A percentile compares a stretch with the other conserved stretches of the same genome.
These are phyloP conservation scores for Coniferiporia weirii DNA, from an alignment of 1,284 basidiomycete genomes.

Conservation along the genomic window DNA sequence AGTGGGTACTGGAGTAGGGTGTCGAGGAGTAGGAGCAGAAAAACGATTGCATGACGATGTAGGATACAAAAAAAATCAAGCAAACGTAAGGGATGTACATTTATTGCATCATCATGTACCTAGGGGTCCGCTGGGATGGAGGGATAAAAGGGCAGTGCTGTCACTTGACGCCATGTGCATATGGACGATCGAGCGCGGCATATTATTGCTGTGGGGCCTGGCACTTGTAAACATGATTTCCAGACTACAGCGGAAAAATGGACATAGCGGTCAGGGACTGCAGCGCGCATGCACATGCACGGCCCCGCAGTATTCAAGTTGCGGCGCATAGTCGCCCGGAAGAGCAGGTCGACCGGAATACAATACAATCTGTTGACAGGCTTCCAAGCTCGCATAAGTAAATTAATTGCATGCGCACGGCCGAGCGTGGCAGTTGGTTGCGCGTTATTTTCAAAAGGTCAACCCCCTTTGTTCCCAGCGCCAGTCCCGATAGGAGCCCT, in stretches of 20 bases:
- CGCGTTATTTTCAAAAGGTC: background rate
- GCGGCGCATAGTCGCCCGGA: background rate
- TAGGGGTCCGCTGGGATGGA: too few relatives aligned
- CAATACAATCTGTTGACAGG: background rate
- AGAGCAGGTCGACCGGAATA: background rate
- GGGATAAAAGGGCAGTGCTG: too few relatives aligned
- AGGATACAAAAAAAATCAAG: background rate
- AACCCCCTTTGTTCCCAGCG: background rate
- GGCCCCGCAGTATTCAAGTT: background rate
- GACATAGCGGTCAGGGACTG: too few relatives aligned
- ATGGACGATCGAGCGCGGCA: too few relatives aligned
- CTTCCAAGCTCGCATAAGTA: background rate
- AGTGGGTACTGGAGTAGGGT: constrained; percentile 65
- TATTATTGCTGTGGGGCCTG: too few relatives aligned
- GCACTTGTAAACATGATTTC: too few relatives aligned
- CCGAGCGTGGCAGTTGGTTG: too few relatives aligned
- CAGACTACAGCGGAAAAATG: too few relatives aligned
- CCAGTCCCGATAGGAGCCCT: background rate
- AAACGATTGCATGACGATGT: too few relatives aligned
- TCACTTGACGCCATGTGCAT: too few relatives aligned
- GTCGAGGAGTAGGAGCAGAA: background rate
- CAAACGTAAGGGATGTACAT: background rate
- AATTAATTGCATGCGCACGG: background rate
- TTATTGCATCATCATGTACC: too few relatives aligned
- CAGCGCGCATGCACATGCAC: background rate